These are phyloP conservation scores for Mortierella polycephala DNA, from an alignment of 371 early-diverging fungal genomes.

Conservation along the genomic window DNA sequence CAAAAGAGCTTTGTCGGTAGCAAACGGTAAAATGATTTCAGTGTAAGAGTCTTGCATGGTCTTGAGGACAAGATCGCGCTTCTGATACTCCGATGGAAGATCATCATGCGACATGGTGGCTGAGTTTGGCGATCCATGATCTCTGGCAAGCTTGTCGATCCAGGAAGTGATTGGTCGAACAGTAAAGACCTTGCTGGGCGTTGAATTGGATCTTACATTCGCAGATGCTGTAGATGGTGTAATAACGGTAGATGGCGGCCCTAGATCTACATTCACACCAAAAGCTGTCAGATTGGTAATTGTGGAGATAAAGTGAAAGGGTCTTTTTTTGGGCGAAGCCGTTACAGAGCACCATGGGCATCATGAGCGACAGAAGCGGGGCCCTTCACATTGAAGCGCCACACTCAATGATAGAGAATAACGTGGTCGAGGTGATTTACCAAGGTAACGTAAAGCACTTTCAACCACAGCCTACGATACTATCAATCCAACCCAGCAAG, in stretches of 20 bases:
- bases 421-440: too few species aligned
- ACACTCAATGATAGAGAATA: too few species aligned
- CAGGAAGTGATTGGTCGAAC: slow-evolving; percentile 59
- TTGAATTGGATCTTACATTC: slow-evolving; percentile 1
- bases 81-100: slow-evolving; percentile 24
- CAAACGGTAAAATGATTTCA: slow-evolving; percentile 82
- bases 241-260: too few species aligned
- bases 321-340: slow-evolving; percentile 8
- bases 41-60: slow-evolving; percentile 85
- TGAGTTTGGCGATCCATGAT: slow-evolving; percentile 33
- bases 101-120: slow-evolving; percentile 24
- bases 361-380: too few species aligned
- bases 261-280: too few species aligned
- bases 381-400: too few species aligned
- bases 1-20: slow-evolving; percentile 73
- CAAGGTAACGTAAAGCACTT: too few species aligned
- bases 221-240: background rate
- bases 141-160: slow-evolving; percentile 59
- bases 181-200: slow-evolving; percentile 52
- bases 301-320: background rate
- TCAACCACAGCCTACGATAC: too few species aligned
- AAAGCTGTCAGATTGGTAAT: too few species aligned
- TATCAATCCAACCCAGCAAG: too few species aligned
- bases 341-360: too few species aligned
- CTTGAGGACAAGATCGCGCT: slow-evolving; percentile 60